phyloP scores from a whole-genome alignment of 2,329 filamentous ascomycete genomes.

The Hypoxylon rubiginosum region DNA sequence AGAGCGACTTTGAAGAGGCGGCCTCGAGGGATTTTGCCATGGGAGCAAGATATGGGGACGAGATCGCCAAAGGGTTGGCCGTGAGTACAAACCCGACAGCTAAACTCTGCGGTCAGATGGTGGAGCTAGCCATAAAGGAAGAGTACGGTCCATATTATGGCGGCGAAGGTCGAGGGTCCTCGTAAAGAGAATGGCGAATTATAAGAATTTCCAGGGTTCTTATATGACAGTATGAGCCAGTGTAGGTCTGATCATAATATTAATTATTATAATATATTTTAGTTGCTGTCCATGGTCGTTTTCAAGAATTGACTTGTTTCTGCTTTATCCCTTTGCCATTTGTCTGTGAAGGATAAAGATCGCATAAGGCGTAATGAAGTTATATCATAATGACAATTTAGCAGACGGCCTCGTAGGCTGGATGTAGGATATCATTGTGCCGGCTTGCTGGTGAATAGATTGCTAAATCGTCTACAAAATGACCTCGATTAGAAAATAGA shows the following conservation, averaged over 20 bases:
- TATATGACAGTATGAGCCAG: background rate
- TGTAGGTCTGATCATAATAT: background rate
- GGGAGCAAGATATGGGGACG: constrained; percentile 75
- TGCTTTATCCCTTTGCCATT: background rate
- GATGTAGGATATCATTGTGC: constrained; percentile 17
- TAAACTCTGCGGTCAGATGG: constrained; percentile 77
- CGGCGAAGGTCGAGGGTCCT: constrained; percentile 43
- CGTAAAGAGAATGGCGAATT: constrained; percentile 5
- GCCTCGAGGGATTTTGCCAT: constrained; percentile 74
- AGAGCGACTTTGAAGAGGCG: constrained; percentile 71
- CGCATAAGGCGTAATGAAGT: no score
- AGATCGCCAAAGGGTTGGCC: constrained; percentile 73
- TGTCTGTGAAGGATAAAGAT: no score
- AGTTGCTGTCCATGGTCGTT: background rate
- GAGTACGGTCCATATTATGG: constrained; percentile 70
- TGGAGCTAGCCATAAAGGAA: constrained; percentile 77
- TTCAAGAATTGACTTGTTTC: background rate
- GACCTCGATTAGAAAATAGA: constrained; percentile 14
- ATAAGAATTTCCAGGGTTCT: background rate
- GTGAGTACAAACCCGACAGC: constrained; percentile 77
- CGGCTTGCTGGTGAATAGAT: constrained; percentile 23
- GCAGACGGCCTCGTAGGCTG: background rate
- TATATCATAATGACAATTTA: background rate
- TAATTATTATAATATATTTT: background rate
- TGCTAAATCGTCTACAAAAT: constrained; percentile 23